Base-by-base conservation (phyloP, 1,284 basidiomycete genomes). In the Schizophyllum amplum region DNA sequence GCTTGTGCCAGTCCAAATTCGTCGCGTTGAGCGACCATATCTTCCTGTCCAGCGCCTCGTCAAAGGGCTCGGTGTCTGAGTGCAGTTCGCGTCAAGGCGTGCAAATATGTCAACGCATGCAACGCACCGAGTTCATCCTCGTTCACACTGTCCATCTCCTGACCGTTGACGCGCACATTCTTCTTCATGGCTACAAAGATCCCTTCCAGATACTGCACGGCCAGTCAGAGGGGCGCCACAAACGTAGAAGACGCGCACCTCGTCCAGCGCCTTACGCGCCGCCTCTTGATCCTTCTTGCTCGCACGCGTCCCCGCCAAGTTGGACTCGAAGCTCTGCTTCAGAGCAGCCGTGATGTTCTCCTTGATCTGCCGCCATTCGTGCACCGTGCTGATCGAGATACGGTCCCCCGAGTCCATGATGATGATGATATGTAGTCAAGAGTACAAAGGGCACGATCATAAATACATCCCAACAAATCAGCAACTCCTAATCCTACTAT, bases 81-180 rank as follows among this genome's bases (percentile, higher is more conserved):
- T 51, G 47, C n/a, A n/a, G n/a, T n/a, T n/a, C n/a, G n/a, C n/a
- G n/a, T n/a, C n/a, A 57, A 42, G n/a, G 17, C 26, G 23, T 17
- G 13, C n/a, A 52, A 13, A 15, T 23, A 21, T 7, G 26, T 49
- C 26, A 23, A 33, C n/a, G n/a, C n/a, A n/a, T n/a, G n/a, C n/a
- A 26, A n/a, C 23, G 21, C 20, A 61, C 72, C 55, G 53, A 82
- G 75, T 60, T 80, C 80, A 47, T 75, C 73, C 52, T 81, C 75
- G 55, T 81, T 75, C 56, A 82, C 70, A 11, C 86, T 81, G 64
- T 90, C 87, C 58, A 85, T 82, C 60, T 86, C 85, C 58, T 85
- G 83, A 13, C 90, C 90, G 64, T 93, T 92, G 26, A 92, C 80
- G 42, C 87, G 81, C 21, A 93, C 67, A 67, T 92, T 93, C 5